phyloP scores from a whole-genome alignment of 2,329 filamentous ascomycete species.

The Trichoderma aggressivum region DNA sequence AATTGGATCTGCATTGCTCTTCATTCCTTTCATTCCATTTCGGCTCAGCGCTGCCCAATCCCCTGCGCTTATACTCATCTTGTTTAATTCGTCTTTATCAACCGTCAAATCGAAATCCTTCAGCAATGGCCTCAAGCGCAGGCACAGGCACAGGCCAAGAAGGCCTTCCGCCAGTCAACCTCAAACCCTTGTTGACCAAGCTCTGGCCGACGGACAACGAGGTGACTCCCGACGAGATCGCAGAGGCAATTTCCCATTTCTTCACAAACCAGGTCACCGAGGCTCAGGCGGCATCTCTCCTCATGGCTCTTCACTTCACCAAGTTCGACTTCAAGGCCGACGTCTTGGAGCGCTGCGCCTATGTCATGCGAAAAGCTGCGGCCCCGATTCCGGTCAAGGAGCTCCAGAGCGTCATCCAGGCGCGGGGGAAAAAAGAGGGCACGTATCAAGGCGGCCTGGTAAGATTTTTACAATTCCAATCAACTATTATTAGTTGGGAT shows the following conservation, averaged over 20 bases:
- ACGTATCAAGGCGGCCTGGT: slow-evolving; percentile 80
- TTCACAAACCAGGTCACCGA: slow-evolving; percentile 89
- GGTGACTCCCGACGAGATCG: slow-evolving; percentile 77
- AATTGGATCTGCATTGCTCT: background rate
- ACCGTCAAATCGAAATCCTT: background rate
- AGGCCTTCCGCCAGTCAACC: slow-evolving; percentile 45
- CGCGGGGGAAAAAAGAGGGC: slow-evolving; percentile 63
- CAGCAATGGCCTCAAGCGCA: slow-evolving; percentile 29
- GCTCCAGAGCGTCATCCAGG: slow-evolving; percentile 59
- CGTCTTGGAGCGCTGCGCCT: slow-evolving; percentile 80
- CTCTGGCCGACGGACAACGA: slow-evolving; percentile 59
- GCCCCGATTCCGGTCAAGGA: slow-evolving; percentile 63
- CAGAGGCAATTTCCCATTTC: slow-evolving; percentile 83
- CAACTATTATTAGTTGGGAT: slow-evolving; percentile 18
- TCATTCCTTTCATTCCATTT: background rate
- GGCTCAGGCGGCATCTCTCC: slow-evolving; percentile 79
- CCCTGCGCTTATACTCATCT: background rate
- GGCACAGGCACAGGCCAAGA: slow-evolving; percentile 23
- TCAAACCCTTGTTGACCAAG: slow-evolving; percentile 70
- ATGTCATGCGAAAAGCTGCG: slow-evolving; percentile 78
- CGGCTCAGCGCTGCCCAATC: background rate
- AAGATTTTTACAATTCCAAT: slow-evolving; percentile 33
- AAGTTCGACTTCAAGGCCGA: slow-evolving; percentile 78
- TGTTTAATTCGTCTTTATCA: background rate
- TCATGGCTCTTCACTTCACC: slow-evolving; percentile 91